Percentiles rank a stretch among this genome's conserved stretches.
Conservation (phyloP, 2,329 filamentous ascomycete species). For the Ceratocystis eucalypticola region DNA sequence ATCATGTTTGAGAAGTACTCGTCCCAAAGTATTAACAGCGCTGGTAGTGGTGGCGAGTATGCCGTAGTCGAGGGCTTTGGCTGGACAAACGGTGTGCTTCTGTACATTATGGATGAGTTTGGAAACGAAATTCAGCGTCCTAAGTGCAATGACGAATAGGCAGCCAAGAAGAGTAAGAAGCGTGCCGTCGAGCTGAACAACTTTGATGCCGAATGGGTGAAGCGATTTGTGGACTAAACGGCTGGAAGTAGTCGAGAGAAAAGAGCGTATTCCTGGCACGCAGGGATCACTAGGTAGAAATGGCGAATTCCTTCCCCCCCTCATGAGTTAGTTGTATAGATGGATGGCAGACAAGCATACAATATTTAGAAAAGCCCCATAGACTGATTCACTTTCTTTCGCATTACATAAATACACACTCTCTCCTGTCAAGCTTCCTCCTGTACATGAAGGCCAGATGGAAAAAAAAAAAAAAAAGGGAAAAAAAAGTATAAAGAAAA, state of each 20-base stretch:
- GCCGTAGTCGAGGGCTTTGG: conserved; percentile 57
- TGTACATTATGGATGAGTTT: conserved; percentile 53
- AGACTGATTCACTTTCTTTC: neutral
- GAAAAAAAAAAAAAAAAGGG: neutral
- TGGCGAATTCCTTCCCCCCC: no score
- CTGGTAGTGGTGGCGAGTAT: conserved; percentile 54
- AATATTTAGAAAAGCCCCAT: neutral
- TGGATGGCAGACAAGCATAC: neutral
- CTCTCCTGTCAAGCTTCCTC: neutral
- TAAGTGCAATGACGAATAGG: conserved; percentile 39
- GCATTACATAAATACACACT: neutral
- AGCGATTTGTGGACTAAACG: conserved; percentile 31
- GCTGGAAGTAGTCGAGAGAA: no score
- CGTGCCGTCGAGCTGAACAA: conserved; percentile 35
- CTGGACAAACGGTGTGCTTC: conserved; percentile 55
- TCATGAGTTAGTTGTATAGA: no score
- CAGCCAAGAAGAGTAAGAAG: conserved; percentile 22
- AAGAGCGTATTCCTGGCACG: no score
- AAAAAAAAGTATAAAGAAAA: neutral
- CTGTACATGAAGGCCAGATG: neutral
- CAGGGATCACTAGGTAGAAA: no score
- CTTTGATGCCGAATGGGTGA: conserved; percentile 36
- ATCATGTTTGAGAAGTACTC: conserved; percentile 61
- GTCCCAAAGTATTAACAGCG: conserved; percentile 45
- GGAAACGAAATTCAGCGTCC: conserved; percentile 40